Evolutionary conservation across 1,139 yeast species (phyloP).

Genomic region (Kodamaea sp.): DNA sequence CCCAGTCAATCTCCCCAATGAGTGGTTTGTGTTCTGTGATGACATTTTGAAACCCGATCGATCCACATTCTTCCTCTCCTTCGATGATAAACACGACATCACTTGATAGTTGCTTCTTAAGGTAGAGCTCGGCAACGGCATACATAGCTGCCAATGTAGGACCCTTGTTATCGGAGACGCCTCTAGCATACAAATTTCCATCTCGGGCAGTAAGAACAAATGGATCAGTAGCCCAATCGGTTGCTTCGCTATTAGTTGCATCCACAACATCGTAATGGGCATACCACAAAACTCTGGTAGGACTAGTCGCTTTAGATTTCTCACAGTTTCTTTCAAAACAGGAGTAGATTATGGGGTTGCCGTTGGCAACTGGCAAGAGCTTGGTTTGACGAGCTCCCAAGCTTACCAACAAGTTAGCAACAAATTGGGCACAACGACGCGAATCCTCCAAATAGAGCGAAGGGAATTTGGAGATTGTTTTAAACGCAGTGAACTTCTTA

Average conservation of each 20-base stretch:
- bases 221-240: constrained; percentile 78
- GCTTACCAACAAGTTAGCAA: constrained; percentile 60
- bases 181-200: constrained; percentile 89
- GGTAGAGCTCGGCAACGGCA: constrained; percentile 75
- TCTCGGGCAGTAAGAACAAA: constrained; percentile 71
- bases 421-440: constrained; percentile 80
- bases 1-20: constrained; percentile 83
- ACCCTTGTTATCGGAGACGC: constrained; percentile 94
- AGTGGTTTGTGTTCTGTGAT: constrained; percentile 49
- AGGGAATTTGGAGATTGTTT: constrained; percentile 77
- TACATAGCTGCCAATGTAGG: constrained; percentile 88
- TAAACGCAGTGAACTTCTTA: constrained; percentile 61
- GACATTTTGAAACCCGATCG: constrained; percentile 77
- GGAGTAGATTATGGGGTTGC: constrained; percentile 84
- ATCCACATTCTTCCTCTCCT: constrained; percentile 96
- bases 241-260: constrained; percentile 43
- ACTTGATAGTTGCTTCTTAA: constrained; percentile 52
- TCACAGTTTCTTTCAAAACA: constrained; percentile 52
- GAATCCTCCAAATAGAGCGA: constrained; percentile 72
- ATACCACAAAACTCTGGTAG: constrained; percentile 69
- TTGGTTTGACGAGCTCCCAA: constrained; percentile 74
- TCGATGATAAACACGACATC: constrained; percentile 86
- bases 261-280: constrained; percentile 96
- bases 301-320: constrained; percentile 7
- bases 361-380: constrained; percentile 68